Evolutionary conservation across 2,329 filamentous ascomycete species (phyloP), one percentile per base, ranked within the genome.

Genomic region (Aspergillus vadensis): DNA sequence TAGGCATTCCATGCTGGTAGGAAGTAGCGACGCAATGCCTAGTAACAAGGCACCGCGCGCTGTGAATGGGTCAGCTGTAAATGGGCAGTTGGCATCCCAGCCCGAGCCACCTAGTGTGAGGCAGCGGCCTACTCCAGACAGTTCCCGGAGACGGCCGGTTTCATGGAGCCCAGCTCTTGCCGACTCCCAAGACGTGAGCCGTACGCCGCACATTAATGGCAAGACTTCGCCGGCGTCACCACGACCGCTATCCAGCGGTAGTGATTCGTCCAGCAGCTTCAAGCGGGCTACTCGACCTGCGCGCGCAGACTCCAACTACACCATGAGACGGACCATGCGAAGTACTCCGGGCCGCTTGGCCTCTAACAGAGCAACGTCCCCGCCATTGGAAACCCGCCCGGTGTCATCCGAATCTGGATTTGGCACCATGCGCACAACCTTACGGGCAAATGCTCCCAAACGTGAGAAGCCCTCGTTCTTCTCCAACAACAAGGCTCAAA

Each of bases 311-410:
- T 79, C 79, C 4, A 70, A 76, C 23, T 84, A 86, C 56, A 83
- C 80, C 1, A 91, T 96, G 81, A 88, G 88, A 59, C 84, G 82
- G 55, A 91, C 90, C 1, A 91, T 97, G 90, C 85, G 92, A 25
- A 72, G 76, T 25, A 72, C 79, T 19, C 73, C 77, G 15, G 66
- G 72, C 8, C 73, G 75, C 53, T 66, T 71, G 41, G 65, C 74
- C 2, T 72, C 74, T n/a, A 38, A 23, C 48, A 76, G 78, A 14
- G 80, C 85, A n/a, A 83, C 90, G 1, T 91, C 90, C 0, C 79
- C 84, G 1, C 79, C 84, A 1, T 83, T 83, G 15, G 83, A 86
- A 50, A 75, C 80, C 39, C 80, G 81, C 27, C 77, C 78, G 21
- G 75, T 79, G 50, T 80, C 76, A 48, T 74, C 80, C 15, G 76